phyloP scores from a whole-genome alignment of 2,329 filamentous ascomycete genomes.

The Anisogramma anomala region DNA sequence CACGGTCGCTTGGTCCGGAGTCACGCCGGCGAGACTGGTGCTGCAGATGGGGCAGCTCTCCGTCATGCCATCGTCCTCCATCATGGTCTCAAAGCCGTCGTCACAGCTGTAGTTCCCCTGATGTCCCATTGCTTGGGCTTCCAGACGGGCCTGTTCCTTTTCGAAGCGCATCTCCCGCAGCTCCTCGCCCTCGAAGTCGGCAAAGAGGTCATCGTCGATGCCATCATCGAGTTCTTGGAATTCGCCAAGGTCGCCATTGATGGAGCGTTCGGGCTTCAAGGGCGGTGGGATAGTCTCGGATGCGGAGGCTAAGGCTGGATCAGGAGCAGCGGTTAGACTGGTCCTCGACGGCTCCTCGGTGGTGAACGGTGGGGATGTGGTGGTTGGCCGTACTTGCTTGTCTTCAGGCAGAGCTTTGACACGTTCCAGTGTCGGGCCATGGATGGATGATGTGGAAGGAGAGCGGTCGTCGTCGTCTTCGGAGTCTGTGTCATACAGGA shows the following conservation, averaged over 20 bases:
- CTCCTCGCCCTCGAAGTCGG: slow-evolving; percentile 54
- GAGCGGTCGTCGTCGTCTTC: slow-evolving; percentile 28
- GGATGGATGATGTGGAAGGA: background rate
- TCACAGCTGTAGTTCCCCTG: slow-evolving; percentile 29
- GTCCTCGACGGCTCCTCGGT: slow-evolving; percentile 9
- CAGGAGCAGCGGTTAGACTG: slow-evolving; percentile 10
- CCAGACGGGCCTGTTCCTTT: slow-evolving; percentile 60
- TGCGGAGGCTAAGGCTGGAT: background rate
- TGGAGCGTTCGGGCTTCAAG: slow-evolving; percentile 12
- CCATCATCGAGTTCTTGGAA: slow-evolving; percentile 43
- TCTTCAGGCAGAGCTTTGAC: background rate
- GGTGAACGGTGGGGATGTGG: background rate
- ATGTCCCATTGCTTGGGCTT: slow-evolving; percentile 41
- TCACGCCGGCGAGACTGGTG: slow-evolving; percentile 47
- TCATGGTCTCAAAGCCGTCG: slow-evolving; percentile 22
- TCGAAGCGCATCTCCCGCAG: slow-evolving; percentile 57
- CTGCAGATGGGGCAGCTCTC: slow-evolving; percentile 68
- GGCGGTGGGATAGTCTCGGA: background rate
- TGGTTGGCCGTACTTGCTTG: slow-evolving; percentile 11
- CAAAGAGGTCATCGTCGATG: slow-evolving; percentile 36
- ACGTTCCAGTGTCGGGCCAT: background rate
- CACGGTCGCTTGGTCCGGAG: slow-evolving; percentile 55
- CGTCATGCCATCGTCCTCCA: slow-evolving; percentile 22
- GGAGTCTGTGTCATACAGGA: slow-evolving; percentile 58
- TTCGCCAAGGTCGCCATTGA: slow-evolving; percentile 24